Base-by-base conservation (phyloP, 306 rosid genomes). In the Macrotyloma uniflorum region DNA sequence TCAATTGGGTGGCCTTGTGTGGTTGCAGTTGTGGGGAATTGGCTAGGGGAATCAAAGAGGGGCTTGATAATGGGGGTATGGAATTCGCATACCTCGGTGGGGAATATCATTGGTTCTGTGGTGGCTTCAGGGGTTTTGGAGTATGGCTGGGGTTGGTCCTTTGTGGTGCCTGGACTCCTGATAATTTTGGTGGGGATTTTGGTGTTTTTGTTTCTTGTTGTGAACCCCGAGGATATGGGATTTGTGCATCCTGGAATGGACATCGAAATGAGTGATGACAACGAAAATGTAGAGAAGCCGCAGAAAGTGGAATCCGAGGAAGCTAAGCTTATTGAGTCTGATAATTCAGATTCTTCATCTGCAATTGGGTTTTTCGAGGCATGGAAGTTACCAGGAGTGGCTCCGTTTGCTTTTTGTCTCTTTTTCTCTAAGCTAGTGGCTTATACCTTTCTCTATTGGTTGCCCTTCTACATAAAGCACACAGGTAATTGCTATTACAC, bases 1-100 rank as follows among this genome's bases (percentile, higher is more conserved):
- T 93, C 99, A 10, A 91, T 96, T 81, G 98, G 98, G 72, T 96
- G 99, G 98, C 99, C 98, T 72, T 96, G 96, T 86, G 99, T 91
- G 82, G 97, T 93, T 70, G 92, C 97, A 23, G 70, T 93, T 65
- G 93, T 91, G 36, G 97, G 98, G 49, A 91, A 90, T 77, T 93
- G 98, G 98, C 86, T 82, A 59, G 96, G 93, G 70, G 93, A 86
- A 78, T 86, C 83, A 1, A 90, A 90, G 88, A 86, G 98, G 87
- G 98, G 98, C 4, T 88, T 93, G 85, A 93, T 93, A 64, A 88
- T 93, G 96, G 99, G 98, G 47, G 70, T 90, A 8, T 96, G 99
- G 99, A 93, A 83, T 82, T 91, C 99, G 0, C 94, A 96, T 86
- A 87, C 99, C 55, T 93, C 98, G 0, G 91, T 96, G 0, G 99